A percentile compares a stretch with the other conserved stretches of the same genome.
These are phyloP conservation scores for Periconia sp. DNA, from an alignment of 2,329 filamentous ascomycete species.

Conservation along the genomic window DNA sequence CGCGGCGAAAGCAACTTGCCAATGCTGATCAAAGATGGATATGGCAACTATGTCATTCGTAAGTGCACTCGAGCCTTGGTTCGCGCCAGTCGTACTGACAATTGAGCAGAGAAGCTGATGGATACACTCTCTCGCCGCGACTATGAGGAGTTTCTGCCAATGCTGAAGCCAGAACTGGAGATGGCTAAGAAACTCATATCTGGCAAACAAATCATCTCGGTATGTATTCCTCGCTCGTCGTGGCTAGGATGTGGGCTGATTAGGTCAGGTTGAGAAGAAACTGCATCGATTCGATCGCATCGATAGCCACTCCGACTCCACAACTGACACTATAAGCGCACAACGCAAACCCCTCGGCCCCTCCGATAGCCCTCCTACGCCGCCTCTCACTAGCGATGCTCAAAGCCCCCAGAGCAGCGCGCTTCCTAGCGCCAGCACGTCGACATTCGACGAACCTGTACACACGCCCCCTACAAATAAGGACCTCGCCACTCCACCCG, in stretches of 20 bases:
- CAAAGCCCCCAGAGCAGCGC: conserved; percentile 73
- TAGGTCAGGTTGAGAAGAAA: conserved; percentile 53
- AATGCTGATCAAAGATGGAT: conserved; percentile 85
- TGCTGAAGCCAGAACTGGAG: conserved; percentile 52
- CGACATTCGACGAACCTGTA: conserved; percentile 57
- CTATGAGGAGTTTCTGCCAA: conserved; percentile 49
- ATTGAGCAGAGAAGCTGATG: conserved; percentile 75
- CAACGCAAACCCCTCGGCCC: conserved; percentile 18
- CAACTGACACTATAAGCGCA: conserved; percentile 19
- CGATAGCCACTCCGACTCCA: conserved; percentile 30
- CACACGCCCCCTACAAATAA: conserved; percentile 25
- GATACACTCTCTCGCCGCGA: conserved; percentile 50
- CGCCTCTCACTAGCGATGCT: conserved; percentile 71
- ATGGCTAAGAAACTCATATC: conserved; percentile 50
- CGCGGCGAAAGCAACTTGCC: conserved; percentile 75
- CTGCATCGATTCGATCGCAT: conserved; percentile 51
- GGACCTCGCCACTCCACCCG: conserved; percentile 11
- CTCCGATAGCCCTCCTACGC: conserved; percentile 55
- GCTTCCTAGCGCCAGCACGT: conserved; percentile 67
- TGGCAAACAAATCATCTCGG: conserved; percentile 52
- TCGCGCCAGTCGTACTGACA: conserved; percentile 11
- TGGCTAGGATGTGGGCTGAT: conserved; percentile 11
- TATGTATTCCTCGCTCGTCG: conserved; percentile 22
- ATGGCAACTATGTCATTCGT: conserved; percentile 97
- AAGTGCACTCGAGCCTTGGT: conserved; percentile 56